Percentiles rank a stretch among this genome's conserved stretches.
Conservation (phyloP, 257 asterid genomes). For the Jasminum sambac region DNA sequence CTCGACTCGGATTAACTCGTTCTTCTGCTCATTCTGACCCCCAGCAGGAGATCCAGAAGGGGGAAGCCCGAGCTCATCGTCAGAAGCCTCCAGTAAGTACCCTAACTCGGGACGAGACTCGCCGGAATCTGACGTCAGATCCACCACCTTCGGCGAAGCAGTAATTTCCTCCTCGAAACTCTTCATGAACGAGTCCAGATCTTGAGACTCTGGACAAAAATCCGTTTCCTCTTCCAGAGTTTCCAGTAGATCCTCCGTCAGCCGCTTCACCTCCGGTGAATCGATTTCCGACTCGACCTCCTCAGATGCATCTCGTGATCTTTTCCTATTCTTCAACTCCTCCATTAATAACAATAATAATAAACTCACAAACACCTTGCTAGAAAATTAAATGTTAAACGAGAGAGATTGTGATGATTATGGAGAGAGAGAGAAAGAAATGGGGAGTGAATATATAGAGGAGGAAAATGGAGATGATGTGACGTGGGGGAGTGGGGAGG, state of each 20-base stretch:
- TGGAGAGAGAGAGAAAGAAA: conserved; percentile 15
- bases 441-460: conserved; percentile 28
- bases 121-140: conserved; percentile 31
- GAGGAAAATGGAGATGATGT: neutral
- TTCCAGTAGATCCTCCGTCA: conserved; percentile 52
- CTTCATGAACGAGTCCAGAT: conserved; percentile 66
- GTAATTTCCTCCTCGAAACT: conserved; percentile 59
- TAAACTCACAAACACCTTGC: no score
- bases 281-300: conserved; percentile 27
- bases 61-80: conserved; percentile 71
- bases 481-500: conserved; percentile 5
- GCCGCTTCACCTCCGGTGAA: conserved; percentile 61
- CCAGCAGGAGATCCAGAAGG: conserved; percentile 35
- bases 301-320: conserved; percentile 34
- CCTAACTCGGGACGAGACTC: conserved; percentile 58
- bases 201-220: conserved; percentile 36
- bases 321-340: conserved; percentile 27
- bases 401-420: neutral
- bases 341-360: conserved; percentile 22
- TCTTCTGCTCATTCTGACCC: conserved; percentile 14
- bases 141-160: conserved; percentile 27
- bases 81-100: conserved; percentile 61
- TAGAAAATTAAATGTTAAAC: no score
- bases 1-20: conserved; percentile 35
- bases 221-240: conserved; percentile 45